Conservation (phyloP, 768 basidiomycete species). For the Tylopilus plumbeoviolaceoides region DNA sequence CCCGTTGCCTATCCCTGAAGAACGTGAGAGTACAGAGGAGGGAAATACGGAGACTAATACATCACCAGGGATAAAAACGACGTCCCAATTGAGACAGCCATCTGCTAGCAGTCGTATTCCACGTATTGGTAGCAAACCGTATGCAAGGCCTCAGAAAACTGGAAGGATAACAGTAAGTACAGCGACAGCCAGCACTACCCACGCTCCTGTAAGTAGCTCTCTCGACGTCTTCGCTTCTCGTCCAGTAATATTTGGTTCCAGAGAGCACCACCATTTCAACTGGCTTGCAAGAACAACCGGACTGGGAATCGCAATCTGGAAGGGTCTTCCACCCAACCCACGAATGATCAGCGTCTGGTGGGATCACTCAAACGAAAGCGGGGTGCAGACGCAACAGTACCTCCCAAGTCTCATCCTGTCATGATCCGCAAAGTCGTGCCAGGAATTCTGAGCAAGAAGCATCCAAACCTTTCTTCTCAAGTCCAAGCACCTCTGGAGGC, state of each 20-base stretch:
- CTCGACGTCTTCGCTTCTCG: not conserved
- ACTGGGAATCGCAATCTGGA: conserved; percentile 10
- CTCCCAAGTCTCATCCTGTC: conserved; percentile 25
- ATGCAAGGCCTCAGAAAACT: conserved; percentile 38
- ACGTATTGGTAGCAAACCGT: conserved; percentile 56
- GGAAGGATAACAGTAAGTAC: conserved; percentile 3
- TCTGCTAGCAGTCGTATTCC: conserved; percentile 54
- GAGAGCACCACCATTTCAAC: conserved; percentile 12
- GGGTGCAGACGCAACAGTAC: conserved; percentile 12
- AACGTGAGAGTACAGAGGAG: conserved; percentile 14
- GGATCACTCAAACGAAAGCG: conserved; percentile 33
- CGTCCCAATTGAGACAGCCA: conserved; percentile 48
- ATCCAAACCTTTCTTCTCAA: conserved; percentile 20
- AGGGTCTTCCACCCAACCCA: conserved; percentile 2
- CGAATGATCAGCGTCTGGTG: conserved; percentile 5
- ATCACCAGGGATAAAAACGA: conserved; percentile 23
- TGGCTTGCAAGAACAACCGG: conserved; percentile 6
- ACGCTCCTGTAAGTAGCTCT: conserved; percentile 17
- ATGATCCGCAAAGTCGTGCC: conserved; percentile 36
- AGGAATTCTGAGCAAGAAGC: conserved; percentile 29
- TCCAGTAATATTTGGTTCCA: not conserved
- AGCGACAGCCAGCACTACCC: conserved; percentile 4
- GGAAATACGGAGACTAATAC: conserved; percentile 10
- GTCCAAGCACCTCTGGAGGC: conserved; percentile 8
- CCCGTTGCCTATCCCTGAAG: conserved; percentile 34